phyloP scores from a whole-genome alignment of 495 filamentous ascomycete species.

The Xylaria flabelliformis region DNA sequence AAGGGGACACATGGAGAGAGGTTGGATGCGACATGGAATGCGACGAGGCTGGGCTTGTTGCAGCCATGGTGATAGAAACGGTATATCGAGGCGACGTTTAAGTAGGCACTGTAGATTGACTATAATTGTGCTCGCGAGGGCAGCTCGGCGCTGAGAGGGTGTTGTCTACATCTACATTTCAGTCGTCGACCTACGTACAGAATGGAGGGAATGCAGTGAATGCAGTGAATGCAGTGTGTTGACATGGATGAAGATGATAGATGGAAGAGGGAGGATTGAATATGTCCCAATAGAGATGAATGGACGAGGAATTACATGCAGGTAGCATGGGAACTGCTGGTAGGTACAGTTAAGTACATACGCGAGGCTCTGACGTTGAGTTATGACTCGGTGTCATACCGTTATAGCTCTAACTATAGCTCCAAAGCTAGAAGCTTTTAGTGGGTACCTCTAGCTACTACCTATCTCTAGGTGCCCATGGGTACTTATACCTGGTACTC shows the following conservation, averaged over 20 bases:
- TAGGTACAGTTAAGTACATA: neutral
- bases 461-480: neutral
- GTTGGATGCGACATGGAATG: slow-evolving; percentile 33
- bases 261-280: neutral
- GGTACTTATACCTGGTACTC: too few relatives aligned
- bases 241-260: neutral
- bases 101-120: slow-evolving; percentile 23
- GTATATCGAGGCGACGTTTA: neutral
- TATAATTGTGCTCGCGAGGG: slow-evolving; percentile 4
- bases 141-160: slow-evolving; percentile 24
- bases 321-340: neutral
- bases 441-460: neutral
- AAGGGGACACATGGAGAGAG: slow-evolving; percentile 29
- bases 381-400: too few relatives aligned
- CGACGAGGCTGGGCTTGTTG: slow-evolving; percentile 34
- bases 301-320: neutral
- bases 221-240: neutral
- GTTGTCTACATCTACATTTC: slow-evolving; percentile 27
- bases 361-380: slow-evolving; percentile 1
- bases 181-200: neutral
- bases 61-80: slow-evolving; percentile 35
- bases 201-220: neutral
- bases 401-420: neutral
- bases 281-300: neutral
- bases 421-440: slow-evolving; percentile 12